Base-by-base conservation (phyloP, 257 asterid genomes). In the Solanum chaucha region DNA sequence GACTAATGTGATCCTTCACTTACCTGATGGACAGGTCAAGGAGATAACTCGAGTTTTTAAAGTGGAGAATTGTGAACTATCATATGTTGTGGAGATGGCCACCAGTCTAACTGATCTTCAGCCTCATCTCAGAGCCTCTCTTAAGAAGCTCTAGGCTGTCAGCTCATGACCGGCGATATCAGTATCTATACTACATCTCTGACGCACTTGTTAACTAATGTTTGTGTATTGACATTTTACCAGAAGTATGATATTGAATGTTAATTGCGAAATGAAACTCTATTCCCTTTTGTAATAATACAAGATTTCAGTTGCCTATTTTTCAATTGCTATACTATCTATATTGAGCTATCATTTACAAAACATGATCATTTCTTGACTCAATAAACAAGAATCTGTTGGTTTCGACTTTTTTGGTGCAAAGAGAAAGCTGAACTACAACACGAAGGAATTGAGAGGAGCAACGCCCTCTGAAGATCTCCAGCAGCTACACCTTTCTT, bases 11-110 rank as follows among this genome's bases (percentile, higher is more conserved):
- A 44, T 32, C 73, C 74, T 84, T 86, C 11, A 2, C 34, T 82
- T 87, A 17, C 28, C 73, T 85, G 68, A 38, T 67, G 85, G 0
- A 80, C 93, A 90, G 96, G 96, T 93, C 91, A 92, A 88, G 86
- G 93, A 91, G 93, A 94, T 93, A 38, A 90, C 82, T 82, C 88
- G 96, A 87, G 91, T 89, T 48, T 94, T 92, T 44, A 90, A 92
- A 74, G 24, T 93, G 86, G 89, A 86, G 22, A 83, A 92, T 26
- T 92, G 91, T 48, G 95, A 92, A 87, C 83, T 94, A 68, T 64
- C 89, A 3, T 92, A 92, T 67, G 93, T 48, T 48, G 94, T 93
- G 87, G 93, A 90, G 67, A 93, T 94, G 96, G 93, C 91, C 2
- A 93, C 98, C 48, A 87, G 87, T 61, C 89, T 88, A 87, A 93